Percentiles rank a stretch among this genome's conserved stretches.
Evolutionary conservation across 2,329 filamentous ascomycete species (phyloP).

Genomic region (Clonostachys solani): DNA sequence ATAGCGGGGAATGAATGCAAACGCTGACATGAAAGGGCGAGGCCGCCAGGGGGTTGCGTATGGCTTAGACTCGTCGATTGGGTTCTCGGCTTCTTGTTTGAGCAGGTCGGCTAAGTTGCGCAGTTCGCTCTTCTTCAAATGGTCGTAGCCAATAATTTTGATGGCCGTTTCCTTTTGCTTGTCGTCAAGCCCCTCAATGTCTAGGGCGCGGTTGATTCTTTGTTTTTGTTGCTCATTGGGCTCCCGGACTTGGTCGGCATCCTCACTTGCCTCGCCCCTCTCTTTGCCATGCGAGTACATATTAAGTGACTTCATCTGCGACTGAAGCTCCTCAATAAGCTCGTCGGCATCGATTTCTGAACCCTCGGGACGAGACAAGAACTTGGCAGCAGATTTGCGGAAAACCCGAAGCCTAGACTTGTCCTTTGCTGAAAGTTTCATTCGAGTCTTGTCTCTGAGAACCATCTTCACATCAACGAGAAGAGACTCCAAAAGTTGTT

Average conservation of each 20-base stretch:
- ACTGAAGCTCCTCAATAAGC: slow-evolving; percentile 22
- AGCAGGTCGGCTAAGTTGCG: slow-evolving; percentile 52
- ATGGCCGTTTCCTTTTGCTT: slow-evolving; percentile 24
- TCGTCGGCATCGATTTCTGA: slow-evolving; percentile 17
- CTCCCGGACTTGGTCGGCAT: not conserved
- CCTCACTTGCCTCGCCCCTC: slow-evolving; percentile 9
- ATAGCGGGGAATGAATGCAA: slow-evolving; percentile 92
- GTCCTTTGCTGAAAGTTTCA: not conserved
- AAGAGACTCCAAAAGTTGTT: not conserved
- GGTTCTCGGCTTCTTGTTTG: slow-evolving; percentile 66
- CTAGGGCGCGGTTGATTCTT: slow-evolving; percentile 23
- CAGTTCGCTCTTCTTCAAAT: slow-evolving; percentile 44
- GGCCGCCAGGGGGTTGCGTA: slow-evolving; percentile 91
- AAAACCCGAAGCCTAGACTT: slow-evolving; percentile 72
- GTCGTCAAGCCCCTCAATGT: slow-evolving; percentile 24
- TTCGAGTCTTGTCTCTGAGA: not conserved
- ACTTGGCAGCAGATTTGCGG: slow-evolving; percentile 55
- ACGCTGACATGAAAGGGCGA: slow-evolving; percentile 80
- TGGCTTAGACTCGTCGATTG: slow-evolving; percentile 70
- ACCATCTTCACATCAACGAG: slow-evolving; percentile 2
- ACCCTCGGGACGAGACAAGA: slow-evolving; percentile 40
- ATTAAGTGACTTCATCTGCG: slow-evolving; percentile 24
- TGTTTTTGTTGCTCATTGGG: not conserved
- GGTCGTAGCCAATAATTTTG: slow-evolving; percentile 22
- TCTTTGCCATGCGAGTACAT: slow-evolving; percentile 20